These are phyloP conservation scores for Podospora pseudopauciseta DNA, from an alignment of 495 filamentous ascomycete genomes.

Conservation along the genomic window DNA sequence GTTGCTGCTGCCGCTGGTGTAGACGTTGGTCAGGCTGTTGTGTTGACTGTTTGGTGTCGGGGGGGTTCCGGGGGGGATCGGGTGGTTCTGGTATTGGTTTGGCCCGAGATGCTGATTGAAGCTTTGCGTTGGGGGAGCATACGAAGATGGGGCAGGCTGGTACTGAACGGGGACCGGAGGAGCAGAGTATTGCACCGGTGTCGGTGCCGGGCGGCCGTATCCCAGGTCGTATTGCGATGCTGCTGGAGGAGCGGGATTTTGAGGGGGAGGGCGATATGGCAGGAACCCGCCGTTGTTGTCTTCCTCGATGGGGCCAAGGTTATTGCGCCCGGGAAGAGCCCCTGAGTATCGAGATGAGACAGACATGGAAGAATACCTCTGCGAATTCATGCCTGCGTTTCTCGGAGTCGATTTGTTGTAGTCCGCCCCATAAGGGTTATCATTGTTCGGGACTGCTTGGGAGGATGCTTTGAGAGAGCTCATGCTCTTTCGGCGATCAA, in stretches of 20 bases:
- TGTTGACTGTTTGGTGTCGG: conserved; percentile 4
- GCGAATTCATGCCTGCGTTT: neutral
- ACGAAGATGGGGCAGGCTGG: neutral
- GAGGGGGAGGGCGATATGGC: neutral
- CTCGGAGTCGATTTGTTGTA: neutral
- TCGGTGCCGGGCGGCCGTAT: neutral
- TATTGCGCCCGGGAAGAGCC: neutral
- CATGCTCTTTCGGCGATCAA: neutral
- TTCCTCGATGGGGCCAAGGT: neutral
- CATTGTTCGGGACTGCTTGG: neutral
- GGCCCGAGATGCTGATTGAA: neutral
- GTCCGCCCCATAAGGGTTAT: neutral
- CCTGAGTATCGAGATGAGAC: neutral
- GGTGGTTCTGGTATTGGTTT: neutral
- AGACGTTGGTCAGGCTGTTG: neutral
- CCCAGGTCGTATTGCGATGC: neutral
- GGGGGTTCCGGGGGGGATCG: neutral
- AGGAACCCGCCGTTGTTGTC: neutral
- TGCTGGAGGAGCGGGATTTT: neutral
- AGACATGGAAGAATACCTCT: neutral
- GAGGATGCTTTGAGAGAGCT: neutral
- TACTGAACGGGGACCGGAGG: neutral
- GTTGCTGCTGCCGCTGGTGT: neutral
- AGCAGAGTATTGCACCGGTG: neutral
- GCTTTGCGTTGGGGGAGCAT: neutral